phyloP scores from a whole-genome alignment of 2,329 filamentous ascomycete species.

The Aureobasidium sp. region DNA sequence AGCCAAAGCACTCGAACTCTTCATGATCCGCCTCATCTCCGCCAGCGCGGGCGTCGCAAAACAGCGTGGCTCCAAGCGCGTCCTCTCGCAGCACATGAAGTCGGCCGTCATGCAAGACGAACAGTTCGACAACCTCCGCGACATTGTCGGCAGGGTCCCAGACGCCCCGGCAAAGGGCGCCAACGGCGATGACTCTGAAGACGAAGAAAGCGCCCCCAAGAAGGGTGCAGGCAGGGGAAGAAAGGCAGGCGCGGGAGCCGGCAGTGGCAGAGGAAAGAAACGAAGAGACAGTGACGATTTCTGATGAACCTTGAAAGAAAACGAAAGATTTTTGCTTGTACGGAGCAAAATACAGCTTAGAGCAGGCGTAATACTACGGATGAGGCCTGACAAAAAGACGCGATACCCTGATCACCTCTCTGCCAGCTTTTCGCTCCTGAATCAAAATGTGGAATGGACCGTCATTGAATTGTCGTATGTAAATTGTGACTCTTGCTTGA shows the following conservation, averaged over 20 bases:
- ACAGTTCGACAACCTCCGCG: conserved; percentile 86
- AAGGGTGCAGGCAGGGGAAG: conserved; percentile 10
- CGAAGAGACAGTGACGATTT: conserved; percentile 15
- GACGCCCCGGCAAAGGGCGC: conserved; percentile 45
- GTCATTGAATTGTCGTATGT: neutral
- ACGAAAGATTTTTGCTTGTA: neutral
- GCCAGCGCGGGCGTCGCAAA: conserved; percentile 59
- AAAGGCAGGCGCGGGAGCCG: conserved; percentile 9
- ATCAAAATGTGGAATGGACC: neutral
- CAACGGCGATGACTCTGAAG: conserved; percentile 11
- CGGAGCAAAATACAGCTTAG: neutral
- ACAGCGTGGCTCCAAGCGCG: conserved; percentile 68
- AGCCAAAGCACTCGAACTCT: conserved; percentile 91
- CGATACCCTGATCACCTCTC: neutral
- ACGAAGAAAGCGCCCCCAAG: conserved; percentile 12
- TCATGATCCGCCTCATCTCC: conserved; percentile 90
- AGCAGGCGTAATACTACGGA: neutral
- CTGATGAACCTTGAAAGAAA: neutral
- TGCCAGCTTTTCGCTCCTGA: neutral
- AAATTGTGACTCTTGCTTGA: neutral
- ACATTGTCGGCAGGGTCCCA: conserved; percentile 80
- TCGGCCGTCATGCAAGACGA: conserved; percentile 79
- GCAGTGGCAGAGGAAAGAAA: conserved; percentile 14
- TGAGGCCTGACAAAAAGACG: neutral
- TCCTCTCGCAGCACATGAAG: conserved; percentile 86